phyloP scores from a whole-genome alignment of 352 stramenopile species.

The Pythium volutum region DNA sequence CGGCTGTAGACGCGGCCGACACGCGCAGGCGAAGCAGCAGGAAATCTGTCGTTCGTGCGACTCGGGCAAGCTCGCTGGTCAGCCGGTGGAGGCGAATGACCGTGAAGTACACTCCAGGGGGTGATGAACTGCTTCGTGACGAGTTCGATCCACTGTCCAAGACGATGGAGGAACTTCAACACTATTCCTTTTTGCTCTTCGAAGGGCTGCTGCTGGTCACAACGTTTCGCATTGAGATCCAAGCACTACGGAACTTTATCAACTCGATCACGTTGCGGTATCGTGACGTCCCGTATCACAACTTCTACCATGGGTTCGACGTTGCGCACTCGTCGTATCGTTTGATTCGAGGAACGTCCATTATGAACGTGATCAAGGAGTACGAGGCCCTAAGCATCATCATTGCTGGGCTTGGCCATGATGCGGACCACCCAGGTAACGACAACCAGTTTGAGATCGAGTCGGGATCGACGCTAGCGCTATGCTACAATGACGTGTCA shows the following conservation, averaged over 20 bases:
- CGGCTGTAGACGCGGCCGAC: conserved; percentile 8
- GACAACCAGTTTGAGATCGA: conserved; percentile 90
- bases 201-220: conserved; percentile 52
- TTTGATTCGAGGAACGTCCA: conserved; percentile 48
- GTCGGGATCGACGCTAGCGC: conserved; percentile 63
- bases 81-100: conserved; percentile 60
- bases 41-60: conserved; percentile 41
- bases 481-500: conserved; percentile 89
- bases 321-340: conserved; percentile 66
- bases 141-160: conserved; percentile 64
- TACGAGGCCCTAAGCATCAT: conserved; percentile 76
- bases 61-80: conserved; percentile 50
- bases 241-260: conserved; percentile 51
- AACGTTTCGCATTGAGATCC: conserved; percentile 64
- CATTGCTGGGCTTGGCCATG: conserved; percentile 79
- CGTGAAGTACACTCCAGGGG: conserved; percentile 29
- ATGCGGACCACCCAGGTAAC: conserved; percentile 86
- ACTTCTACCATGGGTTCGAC: conserved; percentile 84
- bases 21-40: conserved; percentile 37
- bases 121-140: conserved; percentile 51
- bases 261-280: conserved; percentile 54
- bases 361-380: conserved; percentile 67
- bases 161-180: conserved; percentile 49
- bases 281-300: conserved; percentile 78
- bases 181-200: conserved; percentile 61